Base-by-base conservation (phyloP, 176 grass and related monocot species). In the Thinopyrum elongatum region DNA sequence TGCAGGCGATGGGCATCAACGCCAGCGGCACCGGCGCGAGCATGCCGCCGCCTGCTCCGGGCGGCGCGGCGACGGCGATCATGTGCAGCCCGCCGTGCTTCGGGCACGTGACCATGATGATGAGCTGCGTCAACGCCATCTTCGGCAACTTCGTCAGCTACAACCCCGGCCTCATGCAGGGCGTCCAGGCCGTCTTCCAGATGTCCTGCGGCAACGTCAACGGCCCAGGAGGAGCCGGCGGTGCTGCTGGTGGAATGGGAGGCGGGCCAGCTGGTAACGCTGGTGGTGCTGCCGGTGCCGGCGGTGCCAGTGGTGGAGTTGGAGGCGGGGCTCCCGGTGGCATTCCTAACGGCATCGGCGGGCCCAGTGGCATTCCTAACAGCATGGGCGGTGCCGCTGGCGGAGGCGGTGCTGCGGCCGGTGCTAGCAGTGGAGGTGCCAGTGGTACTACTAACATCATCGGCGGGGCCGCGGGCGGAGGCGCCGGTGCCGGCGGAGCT, bases 131-230 rank as follows among this genome's bases (percentile, higher is more conserved):
- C 12, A 90, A 99, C 41, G 87, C 87, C 17, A 88, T 99, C 68
- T 33, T 99, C 21, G 44, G 75, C 19, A 99, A 92, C 87, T 65
- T 96, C 80, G 86, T 65, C 13, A 89, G 86, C 66, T 99, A 96
- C 72, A 95, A 71, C 38, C 85, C 94, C 7, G 92, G 97, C 9
- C 74, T 99, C 62, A 91, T 99, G 90, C 94, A 94, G 84, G 97
- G 97, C 6, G 92, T 99, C 46, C 92, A 92, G 35, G 82, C 92
- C 70, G 12, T 97, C 49, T 94, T 93, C 78, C 84, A 92, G 61
- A 96, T 94, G 94, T 35, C 92, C 7, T 99, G 97, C 29, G 71
- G 88, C 33, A 81, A 91, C 4, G 38, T 31, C 14, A 90, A 77
- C 17, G 72, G 19, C 19, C 81, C 71, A 16, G 67, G 39, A 36